Conservation (phyloP, 2,329 filamentous ascomycete species). For the Colletotrichum filicis region DNA sequence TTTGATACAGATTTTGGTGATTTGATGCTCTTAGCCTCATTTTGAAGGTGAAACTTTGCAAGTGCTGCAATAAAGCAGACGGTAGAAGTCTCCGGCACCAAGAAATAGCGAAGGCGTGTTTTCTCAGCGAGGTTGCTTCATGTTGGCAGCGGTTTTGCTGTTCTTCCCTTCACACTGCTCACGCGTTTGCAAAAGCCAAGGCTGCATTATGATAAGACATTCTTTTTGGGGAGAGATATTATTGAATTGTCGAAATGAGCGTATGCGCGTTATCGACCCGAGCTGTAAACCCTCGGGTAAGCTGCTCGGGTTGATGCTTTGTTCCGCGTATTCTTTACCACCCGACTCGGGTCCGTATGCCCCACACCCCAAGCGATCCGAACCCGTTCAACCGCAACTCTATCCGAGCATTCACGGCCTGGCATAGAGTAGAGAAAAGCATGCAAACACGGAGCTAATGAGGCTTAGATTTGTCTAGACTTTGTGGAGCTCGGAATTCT, state of each 20-base stretch:
- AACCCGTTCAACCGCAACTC: not conserved
- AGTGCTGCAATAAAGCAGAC: too few species aligned
- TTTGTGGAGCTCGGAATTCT: not conserved
- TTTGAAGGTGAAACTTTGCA: too few species aligned
- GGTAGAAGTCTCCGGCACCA: too few species aligned
- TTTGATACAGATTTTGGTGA: too few species aligned
- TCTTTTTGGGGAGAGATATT: not conserved
- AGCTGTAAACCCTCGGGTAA: constrained; percentile 33
- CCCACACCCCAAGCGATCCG: not conserved
- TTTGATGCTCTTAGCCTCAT: too few species aligned
- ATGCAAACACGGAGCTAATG: not conserved
- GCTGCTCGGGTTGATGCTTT: not conserved
- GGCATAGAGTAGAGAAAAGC: not conserved
- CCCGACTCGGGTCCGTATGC: not conserved
- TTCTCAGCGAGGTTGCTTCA: too few species aligned
- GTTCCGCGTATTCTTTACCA: not conserved
- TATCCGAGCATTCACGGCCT: not conserved
- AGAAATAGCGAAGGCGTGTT: too few species aligned
- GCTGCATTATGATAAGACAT: not conserved
- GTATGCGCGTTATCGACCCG: not conserved
- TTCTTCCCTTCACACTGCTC: too few species aligned
- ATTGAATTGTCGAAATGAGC: not conserved
- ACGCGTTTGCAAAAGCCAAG: not conserved
- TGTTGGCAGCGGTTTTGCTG: too few species aligned
- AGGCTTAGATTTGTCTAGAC: not conserved